Evolutionary conservation across 2,329 filamentous ascomycete species (phyloP).

Genomic region (Kalaharituber pfeilii): DNA sequence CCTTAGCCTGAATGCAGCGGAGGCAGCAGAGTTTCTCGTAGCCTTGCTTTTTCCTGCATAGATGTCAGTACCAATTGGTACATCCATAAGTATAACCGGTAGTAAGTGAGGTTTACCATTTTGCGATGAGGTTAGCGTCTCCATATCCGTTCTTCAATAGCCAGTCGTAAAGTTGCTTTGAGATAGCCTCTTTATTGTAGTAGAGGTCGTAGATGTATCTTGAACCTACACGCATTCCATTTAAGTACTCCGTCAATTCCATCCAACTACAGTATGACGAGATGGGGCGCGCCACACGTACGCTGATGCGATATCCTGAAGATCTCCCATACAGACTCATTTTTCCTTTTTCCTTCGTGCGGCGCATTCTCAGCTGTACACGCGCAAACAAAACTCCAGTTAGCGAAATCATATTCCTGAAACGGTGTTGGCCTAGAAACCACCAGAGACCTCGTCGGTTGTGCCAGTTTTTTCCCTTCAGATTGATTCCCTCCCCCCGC

Average conservation of each 20-base stretch:
- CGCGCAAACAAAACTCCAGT: too few species aligned
- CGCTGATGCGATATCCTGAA: slow-evolving; percentile 94
- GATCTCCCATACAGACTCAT: slow-evolving; percentile 90
- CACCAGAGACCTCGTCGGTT: too few species aligned
- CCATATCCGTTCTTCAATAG: slow-evolving; percentile 92
- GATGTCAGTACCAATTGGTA: slow-evolving; percentile 1
- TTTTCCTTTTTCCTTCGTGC: slow-evolving; percentile 60
- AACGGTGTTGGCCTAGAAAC: too few species aligned
- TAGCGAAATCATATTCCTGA: too few species aligned
- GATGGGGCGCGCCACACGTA: too few species aligned
- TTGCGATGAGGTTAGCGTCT: slow-evolving; percentile 87
- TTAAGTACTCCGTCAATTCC: too few species aligned
- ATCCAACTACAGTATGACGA: slow-evolving; percentile 23
- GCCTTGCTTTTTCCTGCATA: slow-evolving; percentile 70
- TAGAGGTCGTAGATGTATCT: slow-evolving; percentile 96
- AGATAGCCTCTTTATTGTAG: slow-evolving; percentile 94
- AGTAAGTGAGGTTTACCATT: too few species aligned
- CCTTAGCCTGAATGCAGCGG: slow-evolving; percentile 95
- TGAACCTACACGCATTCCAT: too few species aligned
- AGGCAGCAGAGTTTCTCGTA: slow-evolving; percentile 98
- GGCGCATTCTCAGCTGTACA: slow-evolving; percentile 82
- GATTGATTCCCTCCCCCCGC: not conserved
- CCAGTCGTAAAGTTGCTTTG: slow-evolving; percentile 84
- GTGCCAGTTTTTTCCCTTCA: slow-evolving; percentile 11
- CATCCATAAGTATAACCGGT: not conserved